These are phyloP conservation scores for Chloranthus sessilifolius DNA, from an alignment of 164 flowering plant genomes.

Conservation along the genomic window DNA sequence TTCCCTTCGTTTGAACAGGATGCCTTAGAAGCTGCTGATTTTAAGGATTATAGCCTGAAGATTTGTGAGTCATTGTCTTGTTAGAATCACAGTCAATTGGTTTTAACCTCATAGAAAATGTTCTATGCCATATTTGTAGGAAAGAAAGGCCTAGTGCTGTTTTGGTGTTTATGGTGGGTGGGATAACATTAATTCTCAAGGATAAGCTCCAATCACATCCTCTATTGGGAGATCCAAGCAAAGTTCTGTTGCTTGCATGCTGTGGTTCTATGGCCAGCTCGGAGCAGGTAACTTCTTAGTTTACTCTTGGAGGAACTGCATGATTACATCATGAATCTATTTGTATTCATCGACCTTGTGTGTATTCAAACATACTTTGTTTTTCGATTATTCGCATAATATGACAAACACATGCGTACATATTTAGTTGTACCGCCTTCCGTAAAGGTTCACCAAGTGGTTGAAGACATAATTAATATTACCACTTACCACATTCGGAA, in stretches of 20 bases:
- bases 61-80: constrained; percentile 72
- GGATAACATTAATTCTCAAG: constrained; percentile 93
- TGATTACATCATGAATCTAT: no score
- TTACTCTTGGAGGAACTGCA: no score
- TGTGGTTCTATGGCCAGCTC: constrained; percentile 98
- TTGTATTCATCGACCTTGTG: no score
- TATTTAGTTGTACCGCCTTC: no score
- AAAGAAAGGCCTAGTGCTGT: constrained; percentile 81
- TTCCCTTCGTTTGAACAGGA: constrained; percentile 51
- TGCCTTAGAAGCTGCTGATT: constrained; percentile 64
- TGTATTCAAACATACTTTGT: no score
- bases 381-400: no score
- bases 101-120: constrained; percentile 83
- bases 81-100: constrained; percentile 93
- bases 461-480: no score
- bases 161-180: constrained; percentile 95
- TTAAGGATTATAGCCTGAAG: constrained; percentile 44
- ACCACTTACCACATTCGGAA: no score
- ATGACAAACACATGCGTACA: no score
- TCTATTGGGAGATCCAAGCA: constrained; percentile 70
- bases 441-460: no score
- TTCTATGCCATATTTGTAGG: constrained; percentile 70
- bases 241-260: constrained; percentile 79
- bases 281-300: constrained; percentile 65
- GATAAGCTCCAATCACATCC: constrained; percentile 80